Evolutionary conservation across 805 yeast genomes (phyloP), one percentile per base, ranked within the genome.

Genomic region (Metschnikowia similis): DNA sequence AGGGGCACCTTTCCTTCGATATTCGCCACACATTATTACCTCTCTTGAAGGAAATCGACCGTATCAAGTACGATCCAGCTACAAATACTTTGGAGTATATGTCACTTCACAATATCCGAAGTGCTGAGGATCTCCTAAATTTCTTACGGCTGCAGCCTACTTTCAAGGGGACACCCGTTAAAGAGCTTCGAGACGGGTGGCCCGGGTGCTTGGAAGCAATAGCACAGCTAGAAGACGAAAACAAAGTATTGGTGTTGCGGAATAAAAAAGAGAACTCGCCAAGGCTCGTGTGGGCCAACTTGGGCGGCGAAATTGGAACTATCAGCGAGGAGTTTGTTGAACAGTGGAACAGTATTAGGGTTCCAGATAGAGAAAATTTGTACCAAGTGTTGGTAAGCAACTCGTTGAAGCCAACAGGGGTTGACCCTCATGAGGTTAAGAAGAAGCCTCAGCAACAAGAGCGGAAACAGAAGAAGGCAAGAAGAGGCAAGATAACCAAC

Each of bases 381-480:
- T 96, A 96, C 27, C 82, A 84, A 48, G 81, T 82, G 50, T 76
- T 94, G 54, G 79, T 85, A 51, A 88, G 83, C 52, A 83, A 87
- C 52, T 92, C 96, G n/a, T 78, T 94, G 66, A 94, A 90, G 66
- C 99, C 99, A 8, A 92, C 98, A 0, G 87, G 94, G 62, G 94
- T 90, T n/a, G 99, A 94, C 65, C 98, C 99, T n/a, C 88, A 90
- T 38, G 81, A 87, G n/a, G 71, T 90, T 52, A 88, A 85, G 68
- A 85, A 83, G 64, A 81, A 79, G 49, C 80, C 79, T 41, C 72
- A 66, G 48, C 73, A 70, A 48, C 77, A 75, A 37, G 84, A 82
- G 56, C 82, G 86, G 66, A 92, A 90, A 70, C 90, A 86, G 66
- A 89, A 89, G 80, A 91, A 88, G 69, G 88, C 95, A 45, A 83